phyloP scores from a whole-genome alignment of 164 flowering plant genomes.

The Berberis thunbergii region DNA sequence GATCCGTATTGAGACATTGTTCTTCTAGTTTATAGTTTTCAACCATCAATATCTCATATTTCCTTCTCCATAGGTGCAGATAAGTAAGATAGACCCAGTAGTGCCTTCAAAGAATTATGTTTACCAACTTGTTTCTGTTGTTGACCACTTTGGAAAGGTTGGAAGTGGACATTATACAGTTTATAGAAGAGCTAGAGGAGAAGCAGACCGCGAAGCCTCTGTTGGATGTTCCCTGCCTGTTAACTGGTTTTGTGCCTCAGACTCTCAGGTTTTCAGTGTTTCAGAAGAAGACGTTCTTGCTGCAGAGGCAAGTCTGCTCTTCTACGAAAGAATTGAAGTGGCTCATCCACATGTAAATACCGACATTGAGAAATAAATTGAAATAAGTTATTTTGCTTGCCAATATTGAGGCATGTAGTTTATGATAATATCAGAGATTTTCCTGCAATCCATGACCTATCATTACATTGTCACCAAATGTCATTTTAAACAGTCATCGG shows the following conservation, averaged over 20 bases:
- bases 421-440: too few relatives aligned
- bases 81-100: neutral
- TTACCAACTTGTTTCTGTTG: slow-evolving; percentile 76
- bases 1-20: neutral
- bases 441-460: too few relatives aligned
- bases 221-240: slow-evolving; percentile 12
- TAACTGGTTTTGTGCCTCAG: slow-evolving; percentile 72
- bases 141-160: slow-evolving; percentile 72
- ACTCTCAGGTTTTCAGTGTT: slow-evolving; percentile 48
- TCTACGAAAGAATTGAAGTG: slow-evolving; percentile 53
- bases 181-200: slow-evolving; percentile 45
- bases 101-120: slow-evolving; percentile 15
- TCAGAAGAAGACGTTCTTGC: slow-evolving; percentile 60
- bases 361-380: too few relatives aligned
- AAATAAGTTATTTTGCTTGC: too few relatives aligned
- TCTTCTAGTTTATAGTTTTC: neutral
- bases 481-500: too few relatives aligned
- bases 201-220: slow-evolving; percentile 13
- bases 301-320: slow-evolving; percentile 82
- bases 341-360: too few relatives aligned
- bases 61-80: slow-evolving; percentile 20
- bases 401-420: too few relatives aligned
- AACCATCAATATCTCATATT: neutral
- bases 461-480: too few relatives aligned
- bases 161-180: slow-evolving; percentile 91